Conservation (phyloP, 305 asterid species). For the Solanum hybrid region DNA sequence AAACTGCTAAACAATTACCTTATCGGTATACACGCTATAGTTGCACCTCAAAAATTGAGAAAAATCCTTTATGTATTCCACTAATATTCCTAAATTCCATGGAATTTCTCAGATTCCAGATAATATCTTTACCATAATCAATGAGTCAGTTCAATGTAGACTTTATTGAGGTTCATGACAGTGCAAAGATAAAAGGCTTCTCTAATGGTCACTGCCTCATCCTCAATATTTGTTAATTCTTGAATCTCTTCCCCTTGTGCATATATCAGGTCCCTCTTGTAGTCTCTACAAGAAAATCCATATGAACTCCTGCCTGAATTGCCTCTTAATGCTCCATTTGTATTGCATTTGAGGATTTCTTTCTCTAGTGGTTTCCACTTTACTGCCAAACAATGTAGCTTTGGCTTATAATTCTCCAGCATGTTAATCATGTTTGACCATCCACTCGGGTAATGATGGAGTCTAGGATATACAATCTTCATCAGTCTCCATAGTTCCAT, state of each 20-base stretch:
- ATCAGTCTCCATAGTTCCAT: neutral
- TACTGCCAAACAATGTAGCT: neutral
- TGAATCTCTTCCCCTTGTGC: too few relatives aligned
- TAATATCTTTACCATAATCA: neutral
- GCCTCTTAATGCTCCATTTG: neutral
- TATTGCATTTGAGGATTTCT: neutral
- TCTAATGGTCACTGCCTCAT: too few relatives aligned
- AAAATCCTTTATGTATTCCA: neutral
- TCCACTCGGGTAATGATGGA: neutral
- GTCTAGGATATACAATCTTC: neutral
- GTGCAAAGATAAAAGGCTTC: too few relatives aligned
- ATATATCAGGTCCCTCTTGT: too few relatives aligned
- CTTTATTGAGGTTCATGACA: neutral
- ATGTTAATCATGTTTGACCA: too few relatives aligned
- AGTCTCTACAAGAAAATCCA: too few relatives aligned
- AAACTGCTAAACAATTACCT: neutral
- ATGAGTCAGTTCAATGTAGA: neutral
- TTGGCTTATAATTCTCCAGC: too few relatives aligned
- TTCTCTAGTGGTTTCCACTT: neutral
- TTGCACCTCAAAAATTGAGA: neutral
- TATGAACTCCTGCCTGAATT: too few relatives aligned
- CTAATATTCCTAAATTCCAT: neutral
- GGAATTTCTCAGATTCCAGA: too few relatives aligned
- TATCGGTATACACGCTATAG: neutral
- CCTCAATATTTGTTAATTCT: too few relatives aligned